Conservation (phyloP, 208 protist genomes). For the Herpetomonas muscarum region DNA sequence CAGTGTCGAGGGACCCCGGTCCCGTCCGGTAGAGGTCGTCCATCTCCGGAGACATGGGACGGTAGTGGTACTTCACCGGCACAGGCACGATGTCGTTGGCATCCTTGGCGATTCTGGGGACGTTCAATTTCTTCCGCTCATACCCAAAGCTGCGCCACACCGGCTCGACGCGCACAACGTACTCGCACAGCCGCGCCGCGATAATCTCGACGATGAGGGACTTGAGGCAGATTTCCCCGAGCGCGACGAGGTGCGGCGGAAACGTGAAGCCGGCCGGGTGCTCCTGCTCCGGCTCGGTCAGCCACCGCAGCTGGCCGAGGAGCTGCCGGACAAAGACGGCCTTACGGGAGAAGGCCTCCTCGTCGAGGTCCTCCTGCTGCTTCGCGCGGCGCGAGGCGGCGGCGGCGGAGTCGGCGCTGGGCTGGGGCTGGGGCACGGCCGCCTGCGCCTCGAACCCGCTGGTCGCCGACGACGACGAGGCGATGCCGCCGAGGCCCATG, state of each 20-base stretch:
- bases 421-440: background rate
- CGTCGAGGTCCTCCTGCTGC: constrained; percentile 60
- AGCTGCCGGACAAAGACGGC: constrained; percentile 82
- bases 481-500: constrained; percentile 79
- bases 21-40: constrained; percentile 58
- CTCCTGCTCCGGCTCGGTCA: constrained; percentile 57
- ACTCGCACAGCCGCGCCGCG: constrained; percentile 78
- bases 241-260: constrained; percentile 61
- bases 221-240: constrained; percentile 81
- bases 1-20: constrained; percentile 17
- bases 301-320: constrained; percentile 85
- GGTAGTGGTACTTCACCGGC: constrained; percentile 58
- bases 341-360: constrained; percentile 87
- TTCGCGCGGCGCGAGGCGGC: constrained; percentile 17
- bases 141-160: constrained; percentile 79
- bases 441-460: constrained; percentile 48
- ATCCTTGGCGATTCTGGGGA: constrained; percentile 25
- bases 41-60: constrained; percentile 47
- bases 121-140: constrained; percentile 61
- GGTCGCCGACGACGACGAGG: constrained; percentile 51
- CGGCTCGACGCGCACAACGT: constrained; percentile 87
- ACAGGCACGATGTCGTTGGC: constrained; percentile 52
- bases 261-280: constrained; percentile 85
- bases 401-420: constrained; percentile 2
- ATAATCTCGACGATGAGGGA: constrained; percentile 80